These are phyloP conservation scores for Sporothrix brasiliensis DNA, from an alignment of 2,329 filamentous ascomycete genomes.

Conservation along the genomic window DNA sequence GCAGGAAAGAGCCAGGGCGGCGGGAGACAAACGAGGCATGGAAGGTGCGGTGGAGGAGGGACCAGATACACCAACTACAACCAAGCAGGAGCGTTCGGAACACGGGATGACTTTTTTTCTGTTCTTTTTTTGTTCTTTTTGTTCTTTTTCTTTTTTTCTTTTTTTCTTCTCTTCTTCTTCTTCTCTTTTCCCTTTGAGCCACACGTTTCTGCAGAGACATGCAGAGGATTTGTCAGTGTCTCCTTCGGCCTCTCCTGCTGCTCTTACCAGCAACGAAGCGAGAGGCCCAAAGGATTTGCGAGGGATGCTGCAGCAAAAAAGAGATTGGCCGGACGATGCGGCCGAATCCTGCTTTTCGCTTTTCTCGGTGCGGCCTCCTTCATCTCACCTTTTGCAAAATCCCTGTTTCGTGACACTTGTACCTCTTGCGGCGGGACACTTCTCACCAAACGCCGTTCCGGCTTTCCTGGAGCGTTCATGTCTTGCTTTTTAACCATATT, in stretches of 20 bases:
- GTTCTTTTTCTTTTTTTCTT: too few species aligned
- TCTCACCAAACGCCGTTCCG: neutral
- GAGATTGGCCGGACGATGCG: conserved; percentile 13
- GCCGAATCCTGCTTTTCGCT: conserved; percentile 12
- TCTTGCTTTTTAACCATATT: conserved; percentile 9
- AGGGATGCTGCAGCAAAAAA: neutral
- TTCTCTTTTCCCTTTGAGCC: too few species aligned
- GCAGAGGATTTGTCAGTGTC: neutral
- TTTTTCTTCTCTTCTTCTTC: too few species aligned
- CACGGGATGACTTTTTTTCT: neutral
- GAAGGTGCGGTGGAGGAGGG: neutral
- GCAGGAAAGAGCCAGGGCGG: neutral
- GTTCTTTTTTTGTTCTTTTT: too few species aligned
- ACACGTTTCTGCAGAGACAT: neutral
- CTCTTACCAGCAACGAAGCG: neutral
- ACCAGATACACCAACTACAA: neutral
- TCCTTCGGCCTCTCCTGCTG: neutral
- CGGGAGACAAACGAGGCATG: neutral
- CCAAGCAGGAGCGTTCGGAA: neutral
- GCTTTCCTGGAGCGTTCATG: neutral
- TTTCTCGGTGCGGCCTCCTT: conserved; percentile 13
- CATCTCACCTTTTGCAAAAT: conserved; percentile 6
- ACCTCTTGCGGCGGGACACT: neutral
- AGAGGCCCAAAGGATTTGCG: neutral
- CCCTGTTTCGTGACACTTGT: conserved; percentile 8